phyloP scores from a whole-genome alignment of 805 yeast genomes.

The Yueomyces sp. region DNA sequence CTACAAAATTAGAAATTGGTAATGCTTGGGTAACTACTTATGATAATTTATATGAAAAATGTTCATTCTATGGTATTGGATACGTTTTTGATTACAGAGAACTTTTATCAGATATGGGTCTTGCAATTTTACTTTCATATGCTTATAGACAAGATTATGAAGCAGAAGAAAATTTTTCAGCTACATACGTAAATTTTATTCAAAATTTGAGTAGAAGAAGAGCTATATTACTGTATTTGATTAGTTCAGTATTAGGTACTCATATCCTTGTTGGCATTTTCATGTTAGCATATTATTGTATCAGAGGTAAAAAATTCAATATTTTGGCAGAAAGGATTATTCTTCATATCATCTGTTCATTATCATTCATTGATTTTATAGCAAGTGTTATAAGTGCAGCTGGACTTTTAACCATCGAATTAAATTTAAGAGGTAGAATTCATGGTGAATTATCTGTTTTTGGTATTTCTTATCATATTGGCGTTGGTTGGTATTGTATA shows the following conservation, averaged over 20 bases:
- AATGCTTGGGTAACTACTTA: not conserved
- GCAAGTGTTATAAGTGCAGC: slow-evolving; percentile 10
- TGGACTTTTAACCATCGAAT: slow-evolving; percentile 8
- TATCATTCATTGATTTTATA: slow-evolving; percentile 12
- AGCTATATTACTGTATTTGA: slow-evolving; percentile 7
- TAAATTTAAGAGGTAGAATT: slow-evolving; percentile 10
- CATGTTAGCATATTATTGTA: slow-evolving; percentile 15
- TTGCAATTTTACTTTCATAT: slow-evolving; percentile 18
- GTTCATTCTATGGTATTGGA: slow-evolving; percentile 7
- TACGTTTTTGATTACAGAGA: slow-evolving; percentile 20
- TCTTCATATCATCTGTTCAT: slow-evolving; percentile 13
- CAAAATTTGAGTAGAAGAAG: slow-evolving; percentile 4
- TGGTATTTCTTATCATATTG: slow-evolving; percentile 18
- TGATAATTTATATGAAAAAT: not conserved
- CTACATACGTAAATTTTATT: slow-evolving; percentile 8
- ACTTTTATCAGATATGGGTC: slow-evolving; percentile 11
- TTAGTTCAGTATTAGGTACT: slow-evolving; percentile 6
- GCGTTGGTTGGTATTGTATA: slow-evolving; percentile 14
- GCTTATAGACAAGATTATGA: slow-evolving; percentile 12
- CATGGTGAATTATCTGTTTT: slow-evolving; percentile 12
- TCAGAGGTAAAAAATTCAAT: slow-evolving; percentile 15
- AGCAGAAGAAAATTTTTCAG: not conserved
- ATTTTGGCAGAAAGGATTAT: slow-evolving; percentile 10
- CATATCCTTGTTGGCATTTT: slow-evolving; percentile 4
- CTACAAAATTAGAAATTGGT: not conserved